A percentile compares a stretch with the other conserved stretches of the same genome.
phyloP scores from a whole-genome alignment of 345 rosid species.

The Garcia nutans region DNA sequence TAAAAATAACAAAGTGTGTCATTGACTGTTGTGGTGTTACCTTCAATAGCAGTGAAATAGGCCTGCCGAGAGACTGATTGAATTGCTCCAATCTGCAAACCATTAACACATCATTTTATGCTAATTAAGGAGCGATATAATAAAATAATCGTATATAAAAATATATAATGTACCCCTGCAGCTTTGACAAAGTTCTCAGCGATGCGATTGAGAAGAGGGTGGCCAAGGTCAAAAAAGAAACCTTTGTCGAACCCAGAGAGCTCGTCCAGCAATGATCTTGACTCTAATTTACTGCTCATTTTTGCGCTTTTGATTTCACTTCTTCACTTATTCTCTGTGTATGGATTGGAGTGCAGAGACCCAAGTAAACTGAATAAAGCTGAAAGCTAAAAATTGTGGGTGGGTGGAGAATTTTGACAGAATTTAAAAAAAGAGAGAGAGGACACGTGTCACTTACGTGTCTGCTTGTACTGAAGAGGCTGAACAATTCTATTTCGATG shows the following conservation, averaged over 20 bases:
- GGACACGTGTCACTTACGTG: conserved; percentile 42
- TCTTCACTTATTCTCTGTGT: too few species aligned
- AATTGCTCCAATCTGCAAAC: conserved; percentile 72
- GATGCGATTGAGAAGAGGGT: conserved; percentile 89
- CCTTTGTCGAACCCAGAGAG: conserved; percentile 57
- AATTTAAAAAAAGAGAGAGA: neutral
- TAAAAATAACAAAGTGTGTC: neutral
- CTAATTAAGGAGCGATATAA: neutral
- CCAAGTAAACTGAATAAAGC: too few species aligned
- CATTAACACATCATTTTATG: neutral
- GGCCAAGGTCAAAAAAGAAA: conserved; percentile 76
- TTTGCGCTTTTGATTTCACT: neutral
- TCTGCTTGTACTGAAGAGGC: conserved; percentile 19
- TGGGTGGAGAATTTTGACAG: too few species aligned
- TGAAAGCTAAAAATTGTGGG: too few species aligned
- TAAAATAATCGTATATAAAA: neutral
- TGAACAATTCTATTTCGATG: conserved; percentile 11
- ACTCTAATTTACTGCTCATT: conserved; percentile 37
- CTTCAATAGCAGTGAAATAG: conserved; percentile 62
- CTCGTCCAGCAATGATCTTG: conserved; percentile 49
- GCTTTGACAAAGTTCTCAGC: conserved; percentile 88
- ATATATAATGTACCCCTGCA: conserved; percentile 52
- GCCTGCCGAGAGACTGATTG: conserved; percentile 81
- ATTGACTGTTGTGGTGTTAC: conserved; percentile 22
- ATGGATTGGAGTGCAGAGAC: too few species aligned